phyloP scores from a whole-genome alignment of 1,284 basidiomycete genomes.

The Moniliophthora roreri region DNA sequence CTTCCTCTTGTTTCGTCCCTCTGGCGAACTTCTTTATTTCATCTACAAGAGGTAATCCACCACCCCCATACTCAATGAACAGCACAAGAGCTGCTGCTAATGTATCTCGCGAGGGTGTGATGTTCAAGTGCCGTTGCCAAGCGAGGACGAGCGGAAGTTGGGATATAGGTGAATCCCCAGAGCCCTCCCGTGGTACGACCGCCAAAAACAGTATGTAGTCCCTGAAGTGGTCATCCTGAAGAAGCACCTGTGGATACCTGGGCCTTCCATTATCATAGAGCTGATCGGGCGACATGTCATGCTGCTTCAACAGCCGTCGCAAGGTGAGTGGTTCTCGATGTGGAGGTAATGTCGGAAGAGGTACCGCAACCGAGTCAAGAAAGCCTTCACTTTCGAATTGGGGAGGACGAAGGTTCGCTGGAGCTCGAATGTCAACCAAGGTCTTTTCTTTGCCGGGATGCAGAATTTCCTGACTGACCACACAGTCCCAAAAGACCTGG shows the following conservation, averaged over 20 bases:
- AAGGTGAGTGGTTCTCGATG: neutral
- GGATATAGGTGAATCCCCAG: constrained; percentile 22
- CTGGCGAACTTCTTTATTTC: constrained; percentile 26
- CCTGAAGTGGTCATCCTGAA: constrained; percentile 1
- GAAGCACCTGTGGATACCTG: neutral
- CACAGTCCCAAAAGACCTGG: neutral
- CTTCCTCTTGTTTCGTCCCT: neutral
- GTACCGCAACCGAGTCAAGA: neutral
- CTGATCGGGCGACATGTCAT: neutral
- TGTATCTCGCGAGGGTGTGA: constrained; percentile 55
- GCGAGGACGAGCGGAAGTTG: constrained; percentile 73
- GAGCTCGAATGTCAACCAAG: neutral
- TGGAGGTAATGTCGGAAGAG: neutral
- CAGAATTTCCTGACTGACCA: neutral
- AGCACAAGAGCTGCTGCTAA: constrained; percentile 66
- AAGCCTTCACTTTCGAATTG: neutral
- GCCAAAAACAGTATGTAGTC: constrained; percentile 1
- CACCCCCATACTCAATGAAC: constrained; percentile 64
- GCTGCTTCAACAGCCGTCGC: neutral
- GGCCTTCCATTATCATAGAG: neutral
- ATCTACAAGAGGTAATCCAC: constrained; percentile 58
- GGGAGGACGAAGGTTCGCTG: neutral
- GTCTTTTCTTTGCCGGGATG: neutral
- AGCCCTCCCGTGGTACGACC: neutral
- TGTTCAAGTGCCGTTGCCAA: constrained; percentile 71